Evolutionary conservation across 768 basidiomycete species (phyloP).

Genomic region (Mycena epipterygia): DNA sequence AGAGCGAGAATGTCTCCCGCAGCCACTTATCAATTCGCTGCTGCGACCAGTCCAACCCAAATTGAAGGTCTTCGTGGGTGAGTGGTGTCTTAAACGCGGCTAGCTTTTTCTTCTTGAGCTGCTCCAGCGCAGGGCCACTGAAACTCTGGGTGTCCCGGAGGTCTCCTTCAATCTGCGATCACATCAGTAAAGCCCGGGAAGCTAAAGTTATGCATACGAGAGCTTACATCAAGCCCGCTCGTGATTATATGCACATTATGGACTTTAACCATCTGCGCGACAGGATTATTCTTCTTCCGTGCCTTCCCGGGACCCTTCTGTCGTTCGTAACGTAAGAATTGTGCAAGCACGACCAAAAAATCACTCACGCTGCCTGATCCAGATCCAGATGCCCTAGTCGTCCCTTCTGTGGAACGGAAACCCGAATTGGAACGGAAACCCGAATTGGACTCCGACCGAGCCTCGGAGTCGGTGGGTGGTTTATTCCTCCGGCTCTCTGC

Average conservation of each 20-base stretch:
- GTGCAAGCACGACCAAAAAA: background rate
- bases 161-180: background rate
- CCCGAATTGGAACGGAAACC: conserved; percentile 5
- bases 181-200: background rate
- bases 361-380: background rate
- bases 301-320: background rate
- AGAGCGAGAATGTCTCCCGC: background rate
- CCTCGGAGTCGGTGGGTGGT: background rate
- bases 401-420: background rate
- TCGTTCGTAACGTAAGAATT: background rate
- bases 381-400: background rate
- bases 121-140: background rate
- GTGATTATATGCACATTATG: background rate
- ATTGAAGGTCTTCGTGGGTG: background rate
- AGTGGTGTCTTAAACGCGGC: background rate
- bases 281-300: no score
- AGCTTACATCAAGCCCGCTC: background rate
- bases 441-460: background rate
- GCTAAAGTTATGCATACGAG: background rate
- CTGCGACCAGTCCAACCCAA: background rate
- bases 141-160: background rate
- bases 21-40: background rate
- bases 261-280: background rate
- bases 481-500: background rate
- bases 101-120: background rate